A percentile compares a stretch with the other conserved stretches of the same genome.
Conservation (phyloP, 2,329 filamentous ascomycete genomes). For the Aspergillus floridensis region DNA sequence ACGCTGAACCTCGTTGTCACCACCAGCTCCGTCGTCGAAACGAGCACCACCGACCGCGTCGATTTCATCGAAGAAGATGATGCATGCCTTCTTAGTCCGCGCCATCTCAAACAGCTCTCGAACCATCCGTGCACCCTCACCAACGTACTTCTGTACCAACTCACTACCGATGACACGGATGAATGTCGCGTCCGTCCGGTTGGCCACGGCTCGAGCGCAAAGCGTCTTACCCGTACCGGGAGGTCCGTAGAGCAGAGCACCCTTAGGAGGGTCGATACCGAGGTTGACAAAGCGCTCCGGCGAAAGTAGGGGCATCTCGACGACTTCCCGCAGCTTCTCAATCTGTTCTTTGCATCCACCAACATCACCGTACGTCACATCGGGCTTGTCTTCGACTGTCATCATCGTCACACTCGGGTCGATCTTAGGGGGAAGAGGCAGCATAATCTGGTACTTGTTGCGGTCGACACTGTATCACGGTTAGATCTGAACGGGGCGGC, state of each 20-base stretch:
- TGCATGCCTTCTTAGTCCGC: slow-evolving; percentile 97
- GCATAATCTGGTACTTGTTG: slow-evolving; percentile 98
- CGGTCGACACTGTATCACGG: slow-evolving; percentile 69
- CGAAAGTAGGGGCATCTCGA: slow-evolving; percentile 95
- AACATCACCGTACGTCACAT: slow-evolving; percentile 98
- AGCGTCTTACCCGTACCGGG: slow-evolving; percentile 99
- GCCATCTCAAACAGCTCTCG: slow-evolving; percentile 99
- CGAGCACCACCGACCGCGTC: slow-evolving; percentile 93
- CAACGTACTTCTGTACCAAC: slow-evolving; percentile 97
- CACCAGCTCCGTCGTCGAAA: slow-evolving; percentile 93
- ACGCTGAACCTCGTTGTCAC: slow-evolving; percentile 95
- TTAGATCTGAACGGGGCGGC: not conserved
- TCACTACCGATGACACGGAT: slow-evolving; percentile 98
- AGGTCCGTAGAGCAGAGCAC: slow-evolving; percentile 91
- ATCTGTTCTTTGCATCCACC: slow-evolving; percentile 99
- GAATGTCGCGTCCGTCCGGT: slow-evolving; percentile 96
- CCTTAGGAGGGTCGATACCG: slow-evolving; percentile 98
- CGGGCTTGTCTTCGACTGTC: slow-evolving; percentile 99
- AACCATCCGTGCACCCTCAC: slow-evolving; percentile 97
- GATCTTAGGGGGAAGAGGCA: slow-evolving; percentile 95
- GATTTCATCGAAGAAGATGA: slow-evolving; percentile 99
- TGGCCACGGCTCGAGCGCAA: slow-evolving; percentile 93
- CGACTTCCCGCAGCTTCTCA: slow-evolving; percentile 96
- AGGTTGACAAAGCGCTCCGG: slow-evolving; percentile 97
- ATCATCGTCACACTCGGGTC: slow-evolving; percentile 99